phyloP scores from a whole-genome alignment of 2,329 filamentous ascomycete species.

The Verticillium isaacii region DNA sequence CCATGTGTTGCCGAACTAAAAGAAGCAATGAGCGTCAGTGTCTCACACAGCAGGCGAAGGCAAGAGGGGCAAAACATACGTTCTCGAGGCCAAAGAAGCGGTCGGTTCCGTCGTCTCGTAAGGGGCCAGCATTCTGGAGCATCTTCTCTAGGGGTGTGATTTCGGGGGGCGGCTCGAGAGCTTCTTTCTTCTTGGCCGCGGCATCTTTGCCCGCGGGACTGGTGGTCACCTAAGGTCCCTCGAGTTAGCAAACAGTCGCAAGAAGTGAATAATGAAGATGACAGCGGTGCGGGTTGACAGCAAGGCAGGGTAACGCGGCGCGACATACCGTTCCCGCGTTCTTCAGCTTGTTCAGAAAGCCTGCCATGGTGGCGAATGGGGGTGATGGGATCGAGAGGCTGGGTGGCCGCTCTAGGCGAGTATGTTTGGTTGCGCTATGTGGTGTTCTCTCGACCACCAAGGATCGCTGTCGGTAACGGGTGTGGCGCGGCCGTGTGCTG shows the following conservation, averaged over 20 bases:
- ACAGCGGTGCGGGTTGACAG: background rate
- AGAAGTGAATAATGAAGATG: slow-evolving; percentile 1
- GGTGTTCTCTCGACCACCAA: background rate
- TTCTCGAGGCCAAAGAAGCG: slow-evolving; percentile 99
- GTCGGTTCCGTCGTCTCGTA: slow-evolving; percentile 85
- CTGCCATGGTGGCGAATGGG: slow-evolving; percentile 40
- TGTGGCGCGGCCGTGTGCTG: background rate
- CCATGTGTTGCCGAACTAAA: slow-evolving; percentile 95
- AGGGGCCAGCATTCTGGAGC: slow-evolving; percentile 73
- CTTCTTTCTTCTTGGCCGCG: slow-evolving; percentile 51
- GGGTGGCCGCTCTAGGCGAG: background rate
- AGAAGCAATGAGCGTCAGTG: slow-evolving; percentile 26
- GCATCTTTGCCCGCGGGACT: slow-evolving; percentile 40
- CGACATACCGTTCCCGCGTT: slow-evolving; percentile 47
- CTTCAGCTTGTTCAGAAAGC: slow-evolving; percentile 57
- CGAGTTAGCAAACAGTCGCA: slow-evolving; percentile 20
- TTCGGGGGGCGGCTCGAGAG: slow-evolving; percentile 54
- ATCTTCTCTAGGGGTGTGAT: slow-evolving; percentile 65
- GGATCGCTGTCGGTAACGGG: background rate
- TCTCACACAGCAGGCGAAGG: slow-evolving; percentile 6
- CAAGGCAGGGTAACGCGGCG: background rate
- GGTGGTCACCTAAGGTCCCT: slow-evolving; percentile 36
- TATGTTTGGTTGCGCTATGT: background rate
- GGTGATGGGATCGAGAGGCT: background rate
- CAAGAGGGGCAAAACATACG: slow-evolving; percentile 50